Base-by-base conservation (phyloP, 805 yeast species). In the Komagataella pseudopastoris region DNA sequence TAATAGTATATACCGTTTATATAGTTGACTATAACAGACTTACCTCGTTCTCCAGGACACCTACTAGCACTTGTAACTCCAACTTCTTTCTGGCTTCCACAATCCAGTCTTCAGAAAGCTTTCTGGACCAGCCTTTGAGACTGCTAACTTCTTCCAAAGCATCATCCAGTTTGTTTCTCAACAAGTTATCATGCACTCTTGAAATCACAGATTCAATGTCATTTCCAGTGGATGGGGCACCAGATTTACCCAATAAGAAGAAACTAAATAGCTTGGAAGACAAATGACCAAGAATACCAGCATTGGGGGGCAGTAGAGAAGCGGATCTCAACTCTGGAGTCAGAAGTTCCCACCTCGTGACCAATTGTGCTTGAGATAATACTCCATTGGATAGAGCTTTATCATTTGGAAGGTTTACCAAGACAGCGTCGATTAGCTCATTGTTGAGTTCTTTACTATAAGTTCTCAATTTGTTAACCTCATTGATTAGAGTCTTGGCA, bases 71-170 rank as follows among this genome's bases (percentile, higher is more conserved):
- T 70, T 89, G 91, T 44, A 87, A 78, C 71, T 91, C 98, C 56
- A 89, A 71, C 65, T 95, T 85, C 71, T 82, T 84, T 74, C 97
- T 82, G 49, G 93, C 88, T 65, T 88, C 95, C 30, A 72, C 71
- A 39, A 93, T 79, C 98, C 98, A 93, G 64, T 88, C 96, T 59
- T 81, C 80, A 44, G 97, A 93, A 59, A 93, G 75, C 63, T 78
- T 78, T 75, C 95, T 83, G 44, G 93, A 79, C 96, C 96, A 88
- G 45, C 98, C 98, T 68, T 87, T 85, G 68, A 93, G 76, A 56
- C 80, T 76, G 56, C 95, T 83, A 51, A 85, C 93, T 67, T 90
- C 96, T 63, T 90, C 96, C 23, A 93, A 95, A 14, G 99, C 99
- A 54, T 77, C 77, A 63, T 85, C 88, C 59, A 93, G 76, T 55